Evolutionary conservation across 2,329 filamentous ascomycete genomes (phyloP).

Genomic region (Biscogniauxia mediterranea): DNA sequence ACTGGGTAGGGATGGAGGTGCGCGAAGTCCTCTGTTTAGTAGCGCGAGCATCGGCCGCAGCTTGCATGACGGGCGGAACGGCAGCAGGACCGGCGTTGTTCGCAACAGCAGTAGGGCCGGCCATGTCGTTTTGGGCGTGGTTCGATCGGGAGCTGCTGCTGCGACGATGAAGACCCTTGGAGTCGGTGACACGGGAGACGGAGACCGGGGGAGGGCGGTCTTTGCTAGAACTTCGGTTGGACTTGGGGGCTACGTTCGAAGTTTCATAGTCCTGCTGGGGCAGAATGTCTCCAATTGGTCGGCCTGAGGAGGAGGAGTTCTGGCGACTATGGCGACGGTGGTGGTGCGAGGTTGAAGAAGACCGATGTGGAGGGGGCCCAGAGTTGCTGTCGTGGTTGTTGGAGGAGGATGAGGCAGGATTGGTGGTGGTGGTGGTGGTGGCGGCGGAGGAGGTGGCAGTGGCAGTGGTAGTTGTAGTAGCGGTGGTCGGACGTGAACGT

Average conservation of each 20-base stretch:
- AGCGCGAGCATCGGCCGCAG: conserved; percentile 46
- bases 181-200: conserved; percentile 53
- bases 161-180: conserved; percentile 47
- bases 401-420: conserved; percentile 15
- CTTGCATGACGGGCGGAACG: conserved; percentile 46
- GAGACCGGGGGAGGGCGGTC: conserved; percentile 49
- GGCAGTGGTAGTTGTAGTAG: conserved; percentile 18
- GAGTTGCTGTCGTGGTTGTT: conserved; percentile 22
- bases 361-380: conserved; percentile 25
- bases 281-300: conserved; percentile 42
- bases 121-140: conserved; percentile 44
- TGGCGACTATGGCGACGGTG: conserved; percentile 40
- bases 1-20: conserved; percentile 85
- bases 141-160: conserved; percentile 52
- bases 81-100: conserved; percentile 54
- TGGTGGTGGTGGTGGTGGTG: conserved; percentile 21
- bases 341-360: conserved; percentile 29
- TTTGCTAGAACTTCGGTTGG: conserved; percentile 64
- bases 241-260: conserved; percentile 60
- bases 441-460: conserved; percentile 20
- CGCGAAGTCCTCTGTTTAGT: conserved; percentile 56
- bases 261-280: conserved; percentile 72
- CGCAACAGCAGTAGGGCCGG: conserved; percentile 47
- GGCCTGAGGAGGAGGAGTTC: conserved; percentile 41
- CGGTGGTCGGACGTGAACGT: conserved; percentile 34